Conservation (phyloP, 176 grass and related monocot genomes). For the Triticum timopheevii region DNA sequence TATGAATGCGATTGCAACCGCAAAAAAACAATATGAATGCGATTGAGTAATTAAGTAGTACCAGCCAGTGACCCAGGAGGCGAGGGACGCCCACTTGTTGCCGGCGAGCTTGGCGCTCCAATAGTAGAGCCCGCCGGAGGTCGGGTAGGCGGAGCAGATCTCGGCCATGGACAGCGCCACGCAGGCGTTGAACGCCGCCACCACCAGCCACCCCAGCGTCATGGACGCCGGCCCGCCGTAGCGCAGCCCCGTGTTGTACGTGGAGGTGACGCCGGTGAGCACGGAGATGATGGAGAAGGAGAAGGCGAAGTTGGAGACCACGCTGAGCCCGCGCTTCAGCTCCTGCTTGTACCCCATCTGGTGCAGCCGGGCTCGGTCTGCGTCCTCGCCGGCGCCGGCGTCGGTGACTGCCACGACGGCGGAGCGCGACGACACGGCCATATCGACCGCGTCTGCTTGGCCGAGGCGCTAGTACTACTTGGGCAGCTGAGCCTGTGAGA, state of each 20-base stretch:
- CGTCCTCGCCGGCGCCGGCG: not conserved
- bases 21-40: too few species aligned
- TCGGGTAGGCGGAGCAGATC: conserved; percentile 78
- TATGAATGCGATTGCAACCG: too few species aligned
- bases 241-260: conserved; percentile 60
- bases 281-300: conserved; percentile 63
- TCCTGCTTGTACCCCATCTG: conserved; percentile 76
- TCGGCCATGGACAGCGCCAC: conserved; percentile 72
- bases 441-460: not conserved
- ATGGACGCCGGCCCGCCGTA: conserved; percentile 62
- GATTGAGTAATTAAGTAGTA: not conserved
- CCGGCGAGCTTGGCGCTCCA: conserved; percentile 87
- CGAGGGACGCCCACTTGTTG: conserved; percentile 60
- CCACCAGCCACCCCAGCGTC: conserved; percentile 56
- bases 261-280: conserved; percentile 51
- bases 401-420: not conserved
- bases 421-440: not conserved
- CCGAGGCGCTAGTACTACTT: not conserved
- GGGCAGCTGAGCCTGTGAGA: not conserved
- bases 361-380: conserved; percentile 41
- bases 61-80: conserved; percentile 64
- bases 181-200: conserved; percentile 40
- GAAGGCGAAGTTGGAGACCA: conserved; percentile 57
- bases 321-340: conserved; percentile 66
- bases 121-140: conserved; percentile 79